Evolutionary conservation across 495 filamentous ascomycete genomes (phyloP).

Genomic region (Jackrogersella minutella): DNA sequence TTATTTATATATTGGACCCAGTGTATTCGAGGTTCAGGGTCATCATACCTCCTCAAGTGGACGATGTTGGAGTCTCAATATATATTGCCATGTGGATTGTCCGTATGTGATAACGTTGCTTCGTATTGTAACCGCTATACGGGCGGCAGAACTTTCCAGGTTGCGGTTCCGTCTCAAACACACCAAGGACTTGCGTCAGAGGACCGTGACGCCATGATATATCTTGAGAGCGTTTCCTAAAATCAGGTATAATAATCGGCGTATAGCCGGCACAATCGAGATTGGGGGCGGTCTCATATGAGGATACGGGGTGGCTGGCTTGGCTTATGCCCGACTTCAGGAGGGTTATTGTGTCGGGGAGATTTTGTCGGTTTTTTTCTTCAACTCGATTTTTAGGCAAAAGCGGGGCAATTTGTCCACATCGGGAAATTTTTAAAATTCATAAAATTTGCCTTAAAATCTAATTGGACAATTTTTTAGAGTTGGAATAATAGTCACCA

Average conservation of each 20-base stretch:
- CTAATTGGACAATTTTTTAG: no score
- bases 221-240: background rate
- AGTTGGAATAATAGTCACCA: no score
- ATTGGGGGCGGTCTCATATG: constrained; percentile 1
- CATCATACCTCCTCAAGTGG: background rate
- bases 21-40: background rate
- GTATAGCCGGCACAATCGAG: constrained; percentile 10
- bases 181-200: background rate
- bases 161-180: background rate
- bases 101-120: background rate
- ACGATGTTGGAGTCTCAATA: background rate
- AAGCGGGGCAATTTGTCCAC: no score
- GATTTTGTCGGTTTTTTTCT: no score
- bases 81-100: background rate
- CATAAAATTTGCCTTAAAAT: no score
- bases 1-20: background rate
- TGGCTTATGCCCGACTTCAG: constrained; percentile 29
- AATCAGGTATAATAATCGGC: constrained; percentile 2
- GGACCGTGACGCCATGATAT: background rate
- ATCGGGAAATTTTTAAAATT: no score
- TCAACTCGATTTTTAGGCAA: no score
- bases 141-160: background rate
- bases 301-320: constrained; percentile 30
- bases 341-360: no score
- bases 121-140: no score